These are phyloP conservation scores for Cyberlindnera galapagoensis DNA, from an alignment of 805 yeast species.

Conservation along the genomic window DNA sequence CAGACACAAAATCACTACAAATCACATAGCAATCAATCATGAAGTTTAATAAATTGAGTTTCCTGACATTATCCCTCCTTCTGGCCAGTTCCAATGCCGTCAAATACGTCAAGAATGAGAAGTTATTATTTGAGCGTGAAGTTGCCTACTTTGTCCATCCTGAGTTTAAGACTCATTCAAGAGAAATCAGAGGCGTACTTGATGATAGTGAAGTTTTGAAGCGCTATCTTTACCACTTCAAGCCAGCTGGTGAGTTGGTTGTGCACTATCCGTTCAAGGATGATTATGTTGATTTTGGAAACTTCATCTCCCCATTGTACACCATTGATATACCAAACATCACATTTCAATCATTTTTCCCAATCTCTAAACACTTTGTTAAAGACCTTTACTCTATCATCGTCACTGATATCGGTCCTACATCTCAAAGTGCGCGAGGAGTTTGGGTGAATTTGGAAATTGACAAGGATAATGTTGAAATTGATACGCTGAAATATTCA, in stretches of 20 bases:
- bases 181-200: conserved; percentile 2
- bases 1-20: no score
- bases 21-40: no score
- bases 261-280: conserved; percentile 9
- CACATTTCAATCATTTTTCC: conserved; percentile 12
- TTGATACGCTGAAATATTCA: neutral
- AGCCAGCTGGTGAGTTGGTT: conserved; percentile 14
- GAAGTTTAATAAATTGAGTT: no score
- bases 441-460: conserved; percentile 17
- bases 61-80: no score
- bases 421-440: conserved; percentile 8
- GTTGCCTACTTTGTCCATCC: conserved; percentile 8
- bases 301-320: conserved; percentile 16
- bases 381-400: conserved; percentile 10
- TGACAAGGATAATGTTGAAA: conserved; percentile 4
- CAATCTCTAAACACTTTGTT: conserved; percentile 4
- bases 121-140: conserved; percentile 5
- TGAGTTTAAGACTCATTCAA: conserved; percentile 3
- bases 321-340: conserved; percentile 12
- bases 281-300: conserved; percentile 13
- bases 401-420: conserved; percentile 14
- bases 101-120: neutral
- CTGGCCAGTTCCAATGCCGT: neutral
- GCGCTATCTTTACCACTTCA: conserved; percentile 13
- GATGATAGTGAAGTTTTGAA: conserved; percentile 3